Evolutionary conservation across 1,139 yeast genomes (phyloP), one percentile per base, ranked within the genome.

Genomic region (Hanseniaspora gamundiae): DNA sequence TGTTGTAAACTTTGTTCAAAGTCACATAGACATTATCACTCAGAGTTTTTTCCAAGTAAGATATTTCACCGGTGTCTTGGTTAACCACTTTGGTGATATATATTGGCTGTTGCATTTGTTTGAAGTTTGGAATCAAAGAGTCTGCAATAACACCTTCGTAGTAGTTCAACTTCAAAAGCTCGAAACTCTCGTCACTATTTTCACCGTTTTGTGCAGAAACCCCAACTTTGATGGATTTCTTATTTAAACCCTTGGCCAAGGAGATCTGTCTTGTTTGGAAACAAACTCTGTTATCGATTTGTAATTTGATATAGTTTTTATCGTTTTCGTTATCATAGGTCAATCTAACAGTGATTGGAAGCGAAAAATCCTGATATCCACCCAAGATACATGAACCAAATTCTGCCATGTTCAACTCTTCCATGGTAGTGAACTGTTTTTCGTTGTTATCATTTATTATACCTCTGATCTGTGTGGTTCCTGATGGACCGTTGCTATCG

Each of bases 221-320:
- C 46, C 86, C 86, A 43, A 80, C 52, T 44, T 61, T 66, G 47
- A 67, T 68, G 4, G 42, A 41, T 35, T 68, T 61, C 5, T 60
- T 56, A 33, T 55, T 57, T 52, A 4, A 59, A 39, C 11, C 33
- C 36, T 16, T 41, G 29, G 16, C 28, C 20, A 77, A 55, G 22
- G 58, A 54, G 36, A 81, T 64, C 44, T 71, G 60, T 48, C 74
- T 71, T 0, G 87, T 78, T 56, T 77, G 78, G 61, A 81, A 76
- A 56, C 87, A 78, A 45, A 82, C 66, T 52, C 73, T 76, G 56
- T 82, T 82, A 57, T 82, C 86, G 39, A 80, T 62, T 51, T 82
- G 86, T 16, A 81, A 70, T 51, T 79, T 78, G 48, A 82, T 68
- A 53, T 70, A 60, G 28, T 66, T 65, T 20, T 55, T 54, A 21